phyloP scores from a whole-genome alignment of 2,329 filamentous ascomycete species.

The Penicillium janthinellum region DNA sequence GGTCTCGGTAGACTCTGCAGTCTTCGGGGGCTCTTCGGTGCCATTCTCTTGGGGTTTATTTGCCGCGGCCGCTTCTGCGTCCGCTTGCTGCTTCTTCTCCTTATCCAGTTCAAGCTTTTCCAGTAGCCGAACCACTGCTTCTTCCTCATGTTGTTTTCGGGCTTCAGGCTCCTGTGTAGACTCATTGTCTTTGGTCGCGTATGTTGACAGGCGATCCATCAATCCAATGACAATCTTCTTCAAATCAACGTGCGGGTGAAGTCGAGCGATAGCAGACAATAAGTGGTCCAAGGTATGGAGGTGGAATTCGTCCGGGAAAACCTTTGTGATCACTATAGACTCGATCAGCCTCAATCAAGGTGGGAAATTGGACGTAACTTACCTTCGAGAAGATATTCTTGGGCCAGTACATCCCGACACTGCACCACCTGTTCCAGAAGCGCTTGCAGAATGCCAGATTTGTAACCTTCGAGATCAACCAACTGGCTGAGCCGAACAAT shows the following conservation, averaged over 20 bases:
- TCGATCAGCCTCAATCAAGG: conserved; percentile 27
- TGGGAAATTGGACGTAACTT: conserved; percentile 14
- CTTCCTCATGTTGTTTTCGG: conserved; percentile 76
- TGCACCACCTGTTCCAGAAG: conserved; percentile 96
- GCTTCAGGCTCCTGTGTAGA: conserved; percentile 70
- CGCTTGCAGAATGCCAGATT: conserved; percentile 82
- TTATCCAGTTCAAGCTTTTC: conserved; percentile 71
- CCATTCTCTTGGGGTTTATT: conserved; percentile 39
- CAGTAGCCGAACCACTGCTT: conserved; percentile 75
- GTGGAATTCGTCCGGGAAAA: conserved; percentile 98
- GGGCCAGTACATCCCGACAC: conserved; percentile 92
- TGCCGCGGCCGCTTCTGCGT: conserved; percentile 40
- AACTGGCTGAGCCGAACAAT: conserved; percentile 92
- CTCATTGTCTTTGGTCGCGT: conserved; percentile 85
- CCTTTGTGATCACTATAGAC: conserved; percentile 82
- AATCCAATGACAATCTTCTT: conserved; percentile 97
- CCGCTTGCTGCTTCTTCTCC: conserved; percentile 57
- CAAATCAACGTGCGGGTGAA: conserved; percentile 96
- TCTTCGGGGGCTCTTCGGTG: conserved; percentile 36
- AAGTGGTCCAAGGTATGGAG: conserved; percentile 95
- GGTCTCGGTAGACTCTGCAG: conserved; percentile 30
- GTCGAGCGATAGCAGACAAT: conserved; percentile 83
- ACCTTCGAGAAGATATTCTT: conserved; percentile 92
- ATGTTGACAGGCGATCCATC: conserved; percentile 94
- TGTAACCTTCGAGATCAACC: conserved; percentile 93